phyloP scores from a whole-genome alignment of 169 alveolate species.

The Plasmodium reichenowi region DNA sequence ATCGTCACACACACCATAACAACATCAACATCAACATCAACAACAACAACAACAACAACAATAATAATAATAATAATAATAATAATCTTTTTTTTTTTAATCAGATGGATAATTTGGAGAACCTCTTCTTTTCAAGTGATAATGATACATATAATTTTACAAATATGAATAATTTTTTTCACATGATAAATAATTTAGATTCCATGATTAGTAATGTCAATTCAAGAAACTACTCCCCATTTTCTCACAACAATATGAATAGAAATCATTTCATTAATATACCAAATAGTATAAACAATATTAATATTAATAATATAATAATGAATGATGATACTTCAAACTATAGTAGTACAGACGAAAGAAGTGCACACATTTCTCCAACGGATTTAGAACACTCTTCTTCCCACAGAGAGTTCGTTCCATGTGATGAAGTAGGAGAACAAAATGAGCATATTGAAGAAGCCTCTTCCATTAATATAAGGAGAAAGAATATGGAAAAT shows the following conservation, averaged over 20 bases:
- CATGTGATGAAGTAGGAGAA: too few species aligned
- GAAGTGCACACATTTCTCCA: neutral
- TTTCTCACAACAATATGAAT: conserved; percentile 12
- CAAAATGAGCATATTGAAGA: neutral
- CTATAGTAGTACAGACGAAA: neutral
- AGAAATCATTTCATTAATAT: neutral
- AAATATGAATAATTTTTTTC: conserved; percentile 46
- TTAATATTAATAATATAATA: neutral
- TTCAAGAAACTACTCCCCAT: conserved; percentile 10
- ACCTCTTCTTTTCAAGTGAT: neutral
- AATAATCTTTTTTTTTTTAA: neutral
- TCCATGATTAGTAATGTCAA: conserved; percentile 5
- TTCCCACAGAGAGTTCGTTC: too few species aligned
- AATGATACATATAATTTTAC: neutral
- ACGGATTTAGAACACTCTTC: too few species aligned
- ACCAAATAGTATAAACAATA: neutral
- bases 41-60: neutral
- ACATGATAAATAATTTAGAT: conserved; percentile 30
- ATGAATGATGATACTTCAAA: neutral
- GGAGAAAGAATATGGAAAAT: neutral
- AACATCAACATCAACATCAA: neutral
- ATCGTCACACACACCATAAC: neutral
- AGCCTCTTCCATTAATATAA: neutral
- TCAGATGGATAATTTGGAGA: too few species aligned
- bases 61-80: neutral